Base-by-base conservation (phyloP, 805 yeast species). In the Suhomyces tanzawaensis region DNA sequence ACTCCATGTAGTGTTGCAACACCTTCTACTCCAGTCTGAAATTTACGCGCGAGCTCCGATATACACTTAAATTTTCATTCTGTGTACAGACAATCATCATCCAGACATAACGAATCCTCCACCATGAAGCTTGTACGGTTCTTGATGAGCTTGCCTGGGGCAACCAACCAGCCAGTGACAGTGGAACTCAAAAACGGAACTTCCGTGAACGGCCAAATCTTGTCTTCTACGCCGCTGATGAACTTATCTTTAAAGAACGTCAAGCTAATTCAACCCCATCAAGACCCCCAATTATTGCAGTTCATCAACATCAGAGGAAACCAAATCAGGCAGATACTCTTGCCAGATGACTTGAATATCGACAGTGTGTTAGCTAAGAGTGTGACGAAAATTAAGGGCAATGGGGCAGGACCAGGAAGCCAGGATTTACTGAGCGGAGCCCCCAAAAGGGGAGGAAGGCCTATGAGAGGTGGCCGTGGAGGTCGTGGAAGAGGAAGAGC, bases 151-250 rank as follows among this genome's bases (percentile, higher is more conserved):
- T 68, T 91, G 53, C 72, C 73, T 17, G 51, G 59, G 44, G 60
- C 70, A 17, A 77, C 82, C 26, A 81, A 83, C 40, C 97, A 89
- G 62, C 81, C 88, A 35, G 91, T 91, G 1, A 89, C 91, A 36
- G 85, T 90, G 14, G 98, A 90, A 58, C 69, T 91, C 53, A 91
- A 90, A 60, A 88, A 91, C 61, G 97, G 97, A 27, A 85, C 91
- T 4, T 74, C 86, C 4, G 77, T 91, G 4, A 77, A 85, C 51
- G 98, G 98, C 0, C 85, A 90, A 11, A 69, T 91, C 18, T 78
- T 84, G 28, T 78, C 89, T 5, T 95, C 93, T 28, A 73, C 95
- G 3, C 96, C 96, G 19, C 76, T 85, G 45, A 90, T 90, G 98
- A 90, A 90, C 61, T 80, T 90, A 31, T 79, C 87, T 4, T 61